Evolutionary conservation across 345 rosid species (phyloP).

Genomic region (Barbarea vulgaris): DNA sequence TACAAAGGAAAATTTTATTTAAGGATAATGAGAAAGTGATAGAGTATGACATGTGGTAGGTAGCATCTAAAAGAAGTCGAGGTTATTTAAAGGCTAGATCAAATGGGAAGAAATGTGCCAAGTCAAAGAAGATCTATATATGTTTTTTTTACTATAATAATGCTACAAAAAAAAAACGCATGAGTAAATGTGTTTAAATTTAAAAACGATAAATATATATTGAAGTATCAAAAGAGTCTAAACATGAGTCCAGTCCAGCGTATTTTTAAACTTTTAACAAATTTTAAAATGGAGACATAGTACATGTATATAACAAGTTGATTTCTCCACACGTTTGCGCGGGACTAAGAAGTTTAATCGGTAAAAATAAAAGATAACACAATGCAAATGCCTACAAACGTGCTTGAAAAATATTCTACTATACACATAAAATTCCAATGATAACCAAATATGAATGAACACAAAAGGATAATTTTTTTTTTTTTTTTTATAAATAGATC

Average conservation of each 20-base stretch:
- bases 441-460: slow-evolving; percentile 20
- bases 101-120: background rate
- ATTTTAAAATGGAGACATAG: too few species aligned
- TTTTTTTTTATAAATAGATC: background rate
- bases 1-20: background rate
- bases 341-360: too few species aligned
- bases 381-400: slow-evolving; percentile 16
- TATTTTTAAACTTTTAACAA: too few species aligned
- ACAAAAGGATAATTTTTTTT: slow-evolving; percentile 8
- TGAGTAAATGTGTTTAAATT: too few species aligned
- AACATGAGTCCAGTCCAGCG: too few species aligned
- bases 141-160: background rate
- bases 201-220: too few species aligned
- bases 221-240: too few species aligned
- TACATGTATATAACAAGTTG: too few species aligned
- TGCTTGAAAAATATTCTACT: slow-evolving; percentile 19
- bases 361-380: too few species aligned
- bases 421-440: slow-evolving; percentile 12
- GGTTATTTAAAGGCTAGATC: background rate
- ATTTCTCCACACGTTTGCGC: too few species aligned
- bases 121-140: background rate
- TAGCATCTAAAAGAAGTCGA: background rate
- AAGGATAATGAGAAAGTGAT: background rate
- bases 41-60: background rate
- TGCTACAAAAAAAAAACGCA: background rate